phyloP scores from a whole-genome alignment of 108 stramenopile species.

The Fragilariopsis cylindrus region DNA sequence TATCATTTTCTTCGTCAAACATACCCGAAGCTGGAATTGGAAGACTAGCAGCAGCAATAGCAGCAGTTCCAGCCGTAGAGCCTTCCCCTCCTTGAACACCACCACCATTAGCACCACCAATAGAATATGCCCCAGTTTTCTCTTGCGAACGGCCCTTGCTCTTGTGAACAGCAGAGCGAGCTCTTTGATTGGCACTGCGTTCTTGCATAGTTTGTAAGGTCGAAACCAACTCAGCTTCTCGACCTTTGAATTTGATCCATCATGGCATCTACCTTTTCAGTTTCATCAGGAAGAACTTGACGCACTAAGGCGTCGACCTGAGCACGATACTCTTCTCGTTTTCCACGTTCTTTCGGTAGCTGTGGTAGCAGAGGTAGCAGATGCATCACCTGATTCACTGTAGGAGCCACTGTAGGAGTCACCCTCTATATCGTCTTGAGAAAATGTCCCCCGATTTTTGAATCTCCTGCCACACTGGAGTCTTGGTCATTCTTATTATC shows the following conservation, averaged over 20 bases:
- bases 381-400: constrained; percentile 8
- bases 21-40: constrained; percentile 35
- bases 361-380: constrained; percentile 16
- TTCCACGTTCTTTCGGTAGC: constrained; percentile 22
- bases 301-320: constrained; percentile 78
- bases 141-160: constrained; percentile 44
- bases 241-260: constrained; percentile 75
- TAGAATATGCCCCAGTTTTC: constrained; percentile 11
- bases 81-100: constrained; percentile 35
- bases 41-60: constrained; percentile 63
- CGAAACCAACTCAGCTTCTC: constrained; percentile 78
- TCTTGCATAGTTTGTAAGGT: constrained; percentile 83
- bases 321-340: constrained; percentile 61
- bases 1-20: constrained; percentile 31
- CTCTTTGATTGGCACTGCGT: constrained; percentile 68
- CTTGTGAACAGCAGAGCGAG: constrained; percentile 76
- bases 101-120: constrained; percentile 7
- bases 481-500: constrained; percentile 6
- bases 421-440: constrained; percentile 15
- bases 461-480: constrained; percentile 24
- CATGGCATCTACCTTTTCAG: constrained; percentile 81
- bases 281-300: constrained; percentile 74
- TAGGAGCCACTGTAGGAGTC: constrained; percentile 28
- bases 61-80: constrained; percentile 45
- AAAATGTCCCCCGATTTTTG: neutral